Evolutionary conservation across 805 yeast genomes (phyloP).

Genomic region (Grigorovia transvaalensis): DNA sequence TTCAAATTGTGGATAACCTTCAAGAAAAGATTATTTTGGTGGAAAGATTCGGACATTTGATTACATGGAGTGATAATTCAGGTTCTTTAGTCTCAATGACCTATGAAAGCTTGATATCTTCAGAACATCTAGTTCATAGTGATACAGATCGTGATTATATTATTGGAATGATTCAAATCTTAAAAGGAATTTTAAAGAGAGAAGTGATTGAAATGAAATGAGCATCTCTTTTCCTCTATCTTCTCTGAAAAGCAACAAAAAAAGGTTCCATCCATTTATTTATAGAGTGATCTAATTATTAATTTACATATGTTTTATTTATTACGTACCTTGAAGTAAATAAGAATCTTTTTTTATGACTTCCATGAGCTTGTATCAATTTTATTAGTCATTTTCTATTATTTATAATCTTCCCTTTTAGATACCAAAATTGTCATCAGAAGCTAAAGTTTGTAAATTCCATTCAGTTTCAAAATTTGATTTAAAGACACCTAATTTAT

Average conservation of each 20-base stretch:
- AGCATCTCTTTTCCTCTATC: too few relatives aligned
- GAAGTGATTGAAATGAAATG: not conserved
- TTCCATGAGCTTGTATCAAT: not conserved
- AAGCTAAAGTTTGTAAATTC: conserved; percentile 72
- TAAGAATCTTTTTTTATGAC: not conserved
- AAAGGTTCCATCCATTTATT: too few relatives aligned
- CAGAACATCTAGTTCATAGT: not conserved
- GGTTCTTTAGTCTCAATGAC: not conserved
- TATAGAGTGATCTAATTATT: too few relatives aligned
- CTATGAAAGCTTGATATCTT: not conserved
- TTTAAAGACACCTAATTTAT: conserved; percentile 63
- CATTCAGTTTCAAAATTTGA: conserved; percentile 84
- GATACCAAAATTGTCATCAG: conserved; percentile 30
- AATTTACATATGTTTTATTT: too few relatives aligned
- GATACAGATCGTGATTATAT: not conserved
- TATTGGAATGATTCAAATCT: not conserved
- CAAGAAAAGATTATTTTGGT: not conserved
- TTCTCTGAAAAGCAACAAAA: too few relatives aligned
- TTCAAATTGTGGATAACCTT: conserved; percentile 35
- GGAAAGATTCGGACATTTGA: not conserved
- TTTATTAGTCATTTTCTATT: not conserved
- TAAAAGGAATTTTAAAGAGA: not conserved
- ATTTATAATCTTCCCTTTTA: not conserved
- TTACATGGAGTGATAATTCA: not conserved
- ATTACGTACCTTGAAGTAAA: too few relatives aligned